Evolutionary conservation across 495 filamentous ascomycete species (phyloP), one percentile per base, ranked within the genome.

Genomic region (Parathielavia appendiculata): DNA sequence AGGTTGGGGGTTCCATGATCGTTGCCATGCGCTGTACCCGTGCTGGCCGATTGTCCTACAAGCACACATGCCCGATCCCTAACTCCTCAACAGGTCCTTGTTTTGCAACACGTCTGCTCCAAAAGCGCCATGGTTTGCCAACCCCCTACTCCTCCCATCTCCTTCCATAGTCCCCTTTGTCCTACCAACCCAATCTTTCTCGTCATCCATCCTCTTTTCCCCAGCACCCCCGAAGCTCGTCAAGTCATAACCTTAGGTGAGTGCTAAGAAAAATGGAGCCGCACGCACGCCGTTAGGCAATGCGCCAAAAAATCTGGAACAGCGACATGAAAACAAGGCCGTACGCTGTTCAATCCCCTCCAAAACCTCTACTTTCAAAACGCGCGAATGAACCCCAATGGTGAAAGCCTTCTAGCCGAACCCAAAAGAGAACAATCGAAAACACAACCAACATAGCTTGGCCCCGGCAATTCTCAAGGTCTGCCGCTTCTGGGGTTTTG

Each of bases 241-340:
- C 50, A 68, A 63, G 56, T 70, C 68, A 48, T 70, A 50, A 68
- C 57, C 45, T 51, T 63, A 40, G 39, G 56, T 48, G 26, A 63
- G 44, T 16, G 19, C 30, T 38, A 39, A 23, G 50, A 62, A 60
- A 66, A 12, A 54, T 56, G 58, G 51, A 40, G 40, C 30, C 51
- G 47, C 46, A 40, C 13, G 14, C 59, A n/a, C 22, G 14, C 58
- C 59, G 19, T 41, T 61, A 34, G 51, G 57, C 51, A 54, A 53
- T 36, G 22, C 36, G 46, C 46, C 57, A 22, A 11, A 47, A 62
- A 49, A 43, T 47, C 62, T 54, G 54, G 53, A 62, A 56, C 56
- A 62, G 57, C 51, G 54, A 54, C 51, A 40, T 26, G 45, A 38
- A 57, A 54, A 59, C 53, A 58, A 58, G 38, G 12, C 13, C 41